phyloP scores from a whole-genome alignment of 805 yeast genomes.

The Myxozyma sirexii region DNA sequence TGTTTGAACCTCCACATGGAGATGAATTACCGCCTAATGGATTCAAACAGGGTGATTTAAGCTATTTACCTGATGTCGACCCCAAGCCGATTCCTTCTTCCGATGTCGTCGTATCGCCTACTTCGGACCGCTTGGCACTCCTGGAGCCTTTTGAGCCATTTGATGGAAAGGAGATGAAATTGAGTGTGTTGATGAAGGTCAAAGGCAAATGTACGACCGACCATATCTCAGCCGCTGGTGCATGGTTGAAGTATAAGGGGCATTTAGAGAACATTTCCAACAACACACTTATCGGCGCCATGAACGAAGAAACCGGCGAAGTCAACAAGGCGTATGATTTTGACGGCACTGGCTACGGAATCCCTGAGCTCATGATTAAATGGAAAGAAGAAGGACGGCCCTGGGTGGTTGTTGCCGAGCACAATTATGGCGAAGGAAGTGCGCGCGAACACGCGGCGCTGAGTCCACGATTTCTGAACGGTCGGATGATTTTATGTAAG shows the following conservation, averaged over 20 bases:
- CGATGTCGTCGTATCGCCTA: conserved; percentile 76
- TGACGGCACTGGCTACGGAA: conserved; percentile 87
- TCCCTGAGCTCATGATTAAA: conserved; percentile 93
- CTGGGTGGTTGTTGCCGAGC: conserved; percentile 99
- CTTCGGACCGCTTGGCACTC: conserved; percentile 93
- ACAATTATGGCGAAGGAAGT: conserved; percentile 99
- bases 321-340: conserved; percentile 89
- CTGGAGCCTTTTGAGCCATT: conserved; percentile 93
- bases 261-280: conserved; percentile 98
- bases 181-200: conserved; percentile 96
- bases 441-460: conserved; percentile 99
- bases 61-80: conserved; percentile 92
- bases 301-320: conserved; percentile 92
- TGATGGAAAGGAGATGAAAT: conserved; percentile 91
- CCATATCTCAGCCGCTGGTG: conserved; percentile 99
- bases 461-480: conserved; percentile 99
- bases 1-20: conserved; percentile 84
- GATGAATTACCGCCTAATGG: conserved; percentile 88
- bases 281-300: conserved; percentile 99
- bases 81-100: conserved; percentile 82
- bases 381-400: conserved; percentile 90
- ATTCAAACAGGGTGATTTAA: conserved; percentile 81
- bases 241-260: conserved; percentile 99
- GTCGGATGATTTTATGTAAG: conserved; percentile 95
- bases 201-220: conserved; percentile 98